Base-by-base conservation (phyloP, 2,329 filamentous ascomycete genomes). In the Penicillium sp. region DNA sequence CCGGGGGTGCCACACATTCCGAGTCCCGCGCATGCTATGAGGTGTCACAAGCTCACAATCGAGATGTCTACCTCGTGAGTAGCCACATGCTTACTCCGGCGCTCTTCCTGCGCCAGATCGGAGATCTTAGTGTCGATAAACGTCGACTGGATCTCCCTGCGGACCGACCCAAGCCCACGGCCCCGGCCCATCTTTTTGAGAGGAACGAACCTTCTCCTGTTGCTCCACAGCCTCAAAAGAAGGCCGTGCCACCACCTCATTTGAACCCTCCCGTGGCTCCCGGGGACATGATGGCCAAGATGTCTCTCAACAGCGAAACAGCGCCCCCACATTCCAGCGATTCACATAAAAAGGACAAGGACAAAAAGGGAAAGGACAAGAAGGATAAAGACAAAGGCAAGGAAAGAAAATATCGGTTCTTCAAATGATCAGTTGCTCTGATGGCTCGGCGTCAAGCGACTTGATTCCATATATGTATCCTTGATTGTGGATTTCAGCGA, bases 11-110 rank as follows among this genome's bases (percentile, higher is more conserved):
- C 18, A 97, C 93, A 0, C 95, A 91, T 66, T 90, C 88, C 4
- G 93, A 98, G 71, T 80, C 88, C 29, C 83, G 93, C 27, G 80
- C 84, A 9, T 98, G 93, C 71, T 97, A 97, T 66, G 89, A 96
- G 61, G 74, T 91, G 26, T 85, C 88, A 2, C 79, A 83, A 45
- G 74, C 82, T 43, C 82, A 82, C 40, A 82, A 81, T 45, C 82
- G 86, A 55, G 93, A 98, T 59, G 75, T 97, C n/a, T 88, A 94
- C 65, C 80, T 98, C 4, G 82, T 85, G 13, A 93, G 88, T 0
- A 90, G 86, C 25, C 93, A 98, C 65, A 96, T 98, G 90, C 75
- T 95, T 40, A 93, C 84, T 0, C 91, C 93, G 0, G 75, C 81
- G 37, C 76, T 94, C 18, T 98, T 90, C 66, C 71, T 95, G 32